Evolutionary conservation across 306 rosid genomes (phyloP), one percentile per base, ranked within the genome.

Genomic region (Nissolia schottii): DNA sequence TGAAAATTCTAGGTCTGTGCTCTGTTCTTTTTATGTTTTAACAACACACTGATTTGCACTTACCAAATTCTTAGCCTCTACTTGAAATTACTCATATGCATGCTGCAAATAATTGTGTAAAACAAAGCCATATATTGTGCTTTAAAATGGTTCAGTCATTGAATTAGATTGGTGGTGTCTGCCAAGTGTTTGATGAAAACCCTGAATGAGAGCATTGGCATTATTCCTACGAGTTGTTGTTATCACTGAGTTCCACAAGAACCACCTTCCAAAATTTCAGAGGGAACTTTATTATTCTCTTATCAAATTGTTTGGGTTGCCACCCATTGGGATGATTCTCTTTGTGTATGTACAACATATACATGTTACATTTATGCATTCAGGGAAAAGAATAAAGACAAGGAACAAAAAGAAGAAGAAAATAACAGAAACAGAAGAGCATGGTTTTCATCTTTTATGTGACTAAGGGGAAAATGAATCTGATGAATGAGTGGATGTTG

Each of bases 381-480:
- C 56, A 12, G 38, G 65, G 12, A 8, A 35, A 80, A 28, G 51
- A 54, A 57, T 48, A 20, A 57, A 57, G 56, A 25, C 7, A 78
- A 67, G 14, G 0, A 34, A 25, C 24, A 5, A 7, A 49, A 27
- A 41, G 7, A 10, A n/a, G 15, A 45, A 45, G 18, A 35, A 15
- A 31, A 51, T 12, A 25, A 43, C 3, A 45, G 43, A 70, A 70
- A 35, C 56, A 35, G 34, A 16, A 31, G 12, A 37, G 9, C 54
- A 61, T 35, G 27, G 27, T 27, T 49, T 57, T 70, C 54, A 74
- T 54, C 59, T 71, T 11, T 27, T 64, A 66, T 32, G 43, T 60
- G 19, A 29, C 75, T 81, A 76, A 27, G 87, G 67, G 60, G 82
- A 89, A 63, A 71, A 67, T 37, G 89, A 85, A 75, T 81, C 77